Percentiles rank a stretch among this genome's conserved stretches.
Conservation (phyloP, 1,284 basidiomycete genomes). For the Ceratobasidium sp. region DNA sequence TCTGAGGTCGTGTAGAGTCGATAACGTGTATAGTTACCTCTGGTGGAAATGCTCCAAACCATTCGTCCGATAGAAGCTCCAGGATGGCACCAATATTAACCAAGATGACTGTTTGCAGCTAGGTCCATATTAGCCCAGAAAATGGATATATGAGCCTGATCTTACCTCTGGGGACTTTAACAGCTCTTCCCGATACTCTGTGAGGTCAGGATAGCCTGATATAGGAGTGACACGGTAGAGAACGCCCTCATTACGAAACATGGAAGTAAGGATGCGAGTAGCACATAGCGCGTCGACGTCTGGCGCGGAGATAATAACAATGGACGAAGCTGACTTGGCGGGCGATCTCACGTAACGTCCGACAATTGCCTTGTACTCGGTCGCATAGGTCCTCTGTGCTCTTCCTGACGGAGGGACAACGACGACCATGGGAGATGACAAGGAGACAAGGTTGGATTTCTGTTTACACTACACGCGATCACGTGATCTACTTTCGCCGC, state of each 20-base stretch:
- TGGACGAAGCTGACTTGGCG: constrained; percentile 80
- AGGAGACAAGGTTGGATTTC: constrained; percentile 28
- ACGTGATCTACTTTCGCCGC: constrained; percentile 45
- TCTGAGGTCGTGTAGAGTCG: constrained; percentile 93
- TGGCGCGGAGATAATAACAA: constrained; percentile 88
- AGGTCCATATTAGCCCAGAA: constrained; percentile 37
- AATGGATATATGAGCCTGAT: constrained; percentile 42
- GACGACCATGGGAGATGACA: constrained; percentile 39
- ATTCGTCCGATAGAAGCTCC: constrained; percentile 79
- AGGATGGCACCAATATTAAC: constrained; percentile 94
- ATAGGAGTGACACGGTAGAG: constrained; percentile 94
- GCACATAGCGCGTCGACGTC: constrained; percentile 94
- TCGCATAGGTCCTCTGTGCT: constrained; percentile 45
- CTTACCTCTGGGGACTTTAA: constrained; percentile 77
- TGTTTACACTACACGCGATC: constrained; percentile 44
- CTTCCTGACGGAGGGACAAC: constrained; percentile 39
- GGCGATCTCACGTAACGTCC: constrained; percentile 65
- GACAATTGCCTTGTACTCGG: constrained; percentile 41
- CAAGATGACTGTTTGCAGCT: constrained; percentile 93
- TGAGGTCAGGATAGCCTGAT: constrained; percentile 84
- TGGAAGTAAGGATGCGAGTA: constrained; percentile 87
- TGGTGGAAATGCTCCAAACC: constrained; percentile 78
- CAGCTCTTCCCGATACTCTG: constrained; percentile 76
- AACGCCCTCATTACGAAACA: constrained; percentile 95
- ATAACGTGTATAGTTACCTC: constrained; percentile 88